Evolutionary conservation across 306 rosid genomes (phyloP).

Genomic region (Begonia loranthoides): DNA sequence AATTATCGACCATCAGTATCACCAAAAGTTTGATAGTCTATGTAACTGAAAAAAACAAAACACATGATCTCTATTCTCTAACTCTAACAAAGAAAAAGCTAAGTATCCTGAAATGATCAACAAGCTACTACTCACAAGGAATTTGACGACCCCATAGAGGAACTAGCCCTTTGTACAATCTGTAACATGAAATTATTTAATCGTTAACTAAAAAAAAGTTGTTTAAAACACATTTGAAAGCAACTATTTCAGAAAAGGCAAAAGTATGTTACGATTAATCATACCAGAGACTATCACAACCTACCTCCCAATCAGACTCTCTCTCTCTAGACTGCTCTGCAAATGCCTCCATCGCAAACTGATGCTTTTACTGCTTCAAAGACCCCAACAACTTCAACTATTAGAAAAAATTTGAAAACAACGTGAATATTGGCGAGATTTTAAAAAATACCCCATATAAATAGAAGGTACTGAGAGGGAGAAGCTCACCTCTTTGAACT

Average conservation of each 20-base stretch:
- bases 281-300: not conserved
- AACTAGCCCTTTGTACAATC: not conserved
- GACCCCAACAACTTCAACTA: too few species aligned
- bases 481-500: too few species aligned
- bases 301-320: too few species aligned
- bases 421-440: too few species aligned
- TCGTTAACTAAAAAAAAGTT: not conserved
- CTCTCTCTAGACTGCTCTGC: too few species aligned
- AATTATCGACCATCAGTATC: too few species aligned
- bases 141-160: slow-evolving; percentile 1
- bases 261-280: not conserved
- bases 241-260: not conserved
- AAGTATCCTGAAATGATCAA: too few species aligned
- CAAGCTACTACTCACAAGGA: not conserved
- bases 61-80: not conserved
- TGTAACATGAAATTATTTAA: not conserved
- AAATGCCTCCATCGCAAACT: too few species aligned
- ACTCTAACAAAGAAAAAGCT: not conserved
- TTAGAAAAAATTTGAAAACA: too few species aligned
- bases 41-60: not conserved
- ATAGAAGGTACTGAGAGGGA: too few species aligned
- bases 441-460: too few species aligned
- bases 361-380: too few species aligned
- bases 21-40: not conserved
- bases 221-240: not conserved